Evolutionary conservation across 2,329 filamentous ascomycete genomes (phyloP).

Genomic region (Rhytidhysteron rufulum): DNA sequence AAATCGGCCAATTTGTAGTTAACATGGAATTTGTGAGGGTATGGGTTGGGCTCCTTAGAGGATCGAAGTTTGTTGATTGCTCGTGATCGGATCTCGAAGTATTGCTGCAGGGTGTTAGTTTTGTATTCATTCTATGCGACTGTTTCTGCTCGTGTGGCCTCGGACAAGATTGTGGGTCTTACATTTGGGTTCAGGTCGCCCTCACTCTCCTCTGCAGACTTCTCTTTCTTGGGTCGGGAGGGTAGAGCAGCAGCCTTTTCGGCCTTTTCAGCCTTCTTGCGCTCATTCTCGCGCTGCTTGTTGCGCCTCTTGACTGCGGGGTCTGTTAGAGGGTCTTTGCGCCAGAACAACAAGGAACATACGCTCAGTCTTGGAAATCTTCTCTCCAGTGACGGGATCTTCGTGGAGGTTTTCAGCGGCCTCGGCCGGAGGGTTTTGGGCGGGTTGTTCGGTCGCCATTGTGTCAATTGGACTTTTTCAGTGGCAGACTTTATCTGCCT

Average conservation of each 20-base stretch:
- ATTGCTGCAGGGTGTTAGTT: constrained; percentile 56
- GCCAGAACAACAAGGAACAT: constrained; percentile 5
- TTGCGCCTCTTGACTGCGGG: constrained; percentile 89
- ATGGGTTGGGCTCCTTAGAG: constrained; percentile 69
- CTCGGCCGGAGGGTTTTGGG: constrained; percentile 21
- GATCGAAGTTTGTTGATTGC: constrained; percentile 72
- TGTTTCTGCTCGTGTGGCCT: not conserved
- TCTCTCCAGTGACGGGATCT: constrained; percentile 92
- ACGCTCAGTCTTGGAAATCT: constrained; percentile 51
- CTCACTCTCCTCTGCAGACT: constrained; percentile 64
- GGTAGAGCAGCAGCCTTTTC: constrained; percentile 72
- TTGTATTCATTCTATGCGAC: not conserved
- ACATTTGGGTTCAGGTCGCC: constrained; percentile 71
- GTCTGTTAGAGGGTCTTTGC: constrained; percentile 29
- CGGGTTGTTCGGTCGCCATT: constrained; percentile 30
- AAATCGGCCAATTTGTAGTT: constrained; percentile 81
- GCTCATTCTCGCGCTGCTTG: constrained; percentile 84
- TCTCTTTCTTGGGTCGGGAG: constrained; percentile 56
- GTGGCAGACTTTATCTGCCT: no score
- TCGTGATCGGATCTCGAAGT: constrained; percentile 93
- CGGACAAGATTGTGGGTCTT: constrained; percentile 32
- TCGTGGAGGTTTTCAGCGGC: constrained; percentile 64
- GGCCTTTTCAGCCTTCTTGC: constrained; percentile 84
- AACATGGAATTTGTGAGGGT: constrained; percentile 86
- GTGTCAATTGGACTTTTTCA: no score